Evolutionary conservation across 805 yeast species (phyloP).

Genomic region (Kodamaea fukazawae): DNA sequence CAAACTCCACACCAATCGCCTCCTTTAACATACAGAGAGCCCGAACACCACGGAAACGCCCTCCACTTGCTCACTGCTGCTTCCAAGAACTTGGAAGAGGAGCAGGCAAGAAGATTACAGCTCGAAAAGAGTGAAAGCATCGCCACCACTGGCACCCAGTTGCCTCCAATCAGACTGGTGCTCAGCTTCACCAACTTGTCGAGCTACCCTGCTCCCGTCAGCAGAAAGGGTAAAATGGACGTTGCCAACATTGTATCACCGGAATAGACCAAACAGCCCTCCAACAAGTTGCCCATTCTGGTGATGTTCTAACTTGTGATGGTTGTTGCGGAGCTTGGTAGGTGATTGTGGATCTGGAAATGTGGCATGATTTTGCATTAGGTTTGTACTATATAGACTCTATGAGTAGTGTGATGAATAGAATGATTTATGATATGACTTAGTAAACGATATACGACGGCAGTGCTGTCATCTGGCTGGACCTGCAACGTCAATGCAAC

Average conservation of each 20-base stretch:
- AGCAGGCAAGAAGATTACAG: constrained; percentile 12
- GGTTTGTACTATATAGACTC: no score
- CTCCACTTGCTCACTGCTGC: constrained; percentile 23
- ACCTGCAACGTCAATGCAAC: no score
- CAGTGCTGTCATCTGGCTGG: no score
- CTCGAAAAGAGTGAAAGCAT: constrained; percentile 23
- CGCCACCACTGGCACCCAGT: constrained; percentile 39
- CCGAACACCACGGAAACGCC: constrained; percentile 15
- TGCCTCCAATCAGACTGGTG: constrained; percentile 43
- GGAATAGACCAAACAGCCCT: not conserved
- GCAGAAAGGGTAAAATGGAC: constrained; percentile 4
- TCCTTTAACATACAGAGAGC: constrained; percentile 4
- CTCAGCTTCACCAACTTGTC: constrained; percentile 23
- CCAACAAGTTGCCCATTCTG: not conserved
- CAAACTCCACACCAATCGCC: constrained; percentile 47
- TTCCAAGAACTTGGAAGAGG: constrained; percentile 24
- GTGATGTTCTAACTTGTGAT: no score
- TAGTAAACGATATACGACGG: no score
- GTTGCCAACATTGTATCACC: constrained; percentile 8
- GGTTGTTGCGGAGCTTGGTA: no score
- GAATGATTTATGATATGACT: no score
- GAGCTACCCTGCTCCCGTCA: constrained; percentile 8
- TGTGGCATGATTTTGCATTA: no score
- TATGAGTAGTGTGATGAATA: no score
- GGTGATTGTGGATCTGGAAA: no score